A percentile compares a stretch with the other conserved stretches of the same genome.
phyloP scores from a whole-genome alignment of 1,284 basidiomycete genomes.

The Apiotrichum mycotoxinovorans region DNA sequence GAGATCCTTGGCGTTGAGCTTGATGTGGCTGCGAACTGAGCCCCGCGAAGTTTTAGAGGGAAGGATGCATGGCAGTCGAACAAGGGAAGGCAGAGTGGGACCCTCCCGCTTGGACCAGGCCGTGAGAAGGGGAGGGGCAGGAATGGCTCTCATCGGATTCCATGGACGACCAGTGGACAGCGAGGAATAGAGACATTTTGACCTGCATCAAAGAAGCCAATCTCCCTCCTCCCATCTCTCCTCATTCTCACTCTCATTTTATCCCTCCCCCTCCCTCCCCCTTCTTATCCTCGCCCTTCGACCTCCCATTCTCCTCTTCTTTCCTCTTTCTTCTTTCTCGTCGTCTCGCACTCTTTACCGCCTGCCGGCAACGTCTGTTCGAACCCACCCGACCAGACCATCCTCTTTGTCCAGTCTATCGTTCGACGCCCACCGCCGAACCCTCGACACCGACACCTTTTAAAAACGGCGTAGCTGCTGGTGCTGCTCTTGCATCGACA shows the following conservation, averaged over 20 bases:
- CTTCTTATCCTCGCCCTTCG: not conserved
- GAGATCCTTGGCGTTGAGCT: too few relatives aligned
- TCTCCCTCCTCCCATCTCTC: constrained; percentile 5
- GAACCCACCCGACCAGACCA: not conserved
- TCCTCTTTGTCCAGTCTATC: not conserved
- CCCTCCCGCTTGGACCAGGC: not conserved
- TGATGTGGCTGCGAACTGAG: too few relatives aligned
- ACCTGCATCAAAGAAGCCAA: not conserved
- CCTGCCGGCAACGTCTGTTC: not conserved
- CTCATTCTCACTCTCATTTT: not conserved
- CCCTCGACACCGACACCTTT: not conserved
- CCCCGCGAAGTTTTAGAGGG: too few relatives aligned
- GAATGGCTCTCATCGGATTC: not conserved
- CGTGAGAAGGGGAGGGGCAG: too few relatives aligned
- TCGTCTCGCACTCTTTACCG: not conserved
- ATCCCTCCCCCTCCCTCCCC: not conserved
- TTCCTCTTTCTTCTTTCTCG: not conserved
- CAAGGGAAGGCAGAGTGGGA: not conserved
- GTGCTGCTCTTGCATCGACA: not conserved
- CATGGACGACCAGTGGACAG: not conserved
- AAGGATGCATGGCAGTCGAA: too few relatives aligned
- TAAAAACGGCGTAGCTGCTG: too few relatives aligned
- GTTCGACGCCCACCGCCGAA: not conserved
- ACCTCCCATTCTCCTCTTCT: not conserved
- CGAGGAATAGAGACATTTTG: too few relatives aligned